Evolutionary conservation across 805 yeast species (phyloP), one percentile per base, ranked within the genome.

Genomic region (Torulaspora gathmanii): DNA sequence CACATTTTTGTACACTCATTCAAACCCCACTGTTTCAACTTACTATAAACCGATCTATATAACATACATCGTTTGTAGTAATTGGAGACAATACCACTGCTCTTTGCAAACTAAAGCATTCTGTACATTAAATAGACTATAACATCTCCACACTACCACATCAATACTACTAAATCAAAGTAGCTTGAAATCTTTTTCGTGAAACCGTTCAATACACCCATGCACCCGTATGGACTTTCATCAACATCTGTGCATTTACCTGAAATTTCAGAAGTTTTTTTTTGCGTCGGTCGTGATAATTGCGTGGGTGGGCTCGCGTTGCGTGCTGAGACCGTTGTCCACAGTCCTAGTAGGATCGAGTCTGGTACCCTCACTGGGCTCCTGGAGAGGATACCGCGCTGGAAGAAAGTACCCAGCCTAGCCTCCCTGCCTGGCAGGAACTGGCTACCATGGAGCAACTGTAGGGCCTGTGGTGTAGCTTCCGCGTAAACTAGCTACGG

Each of bases 21-120:
- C 23, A 31, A 17, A 26, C 33, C 28, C 27, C 28, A 12, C 38
- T 42, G 29, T 35, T 39, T 44, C 44, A 33, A 36, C 19, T 26
- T 41, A 47, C 46, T 45, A 33, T 23, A 37, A 22, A 34, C 22
- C 40, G 39, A 41, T 35, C 5, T 38, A 38, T 38, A 38, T 38
- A 38, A 20, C 39, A 31, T 46, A 42, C 28, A 40, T 31, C 25
- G 35, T 48, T 33, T 47, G 46, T 52, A 42, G 49, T 52, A 47
- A 42, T 42, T 29, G 5, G 39, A 28, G 22, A 45, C 47, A 39
- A 48, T 42, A 31, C 34, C 40, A 42, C 25, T 40, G 45, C 41
- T 35, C 34, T 37, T 27, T 39, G 9, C 25, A 39, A 30, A 10
- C 11, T 20, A 10, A 34, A 17, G 37, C 19, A n/a, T n/a, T 31